A percentile compares a stretch with the other conserved stretches of the same genome.
phyloP scores from a whole-genome alignment of 2,329 filamentous ascomycete species.

The Gliomastix tumulicola region DNA sequence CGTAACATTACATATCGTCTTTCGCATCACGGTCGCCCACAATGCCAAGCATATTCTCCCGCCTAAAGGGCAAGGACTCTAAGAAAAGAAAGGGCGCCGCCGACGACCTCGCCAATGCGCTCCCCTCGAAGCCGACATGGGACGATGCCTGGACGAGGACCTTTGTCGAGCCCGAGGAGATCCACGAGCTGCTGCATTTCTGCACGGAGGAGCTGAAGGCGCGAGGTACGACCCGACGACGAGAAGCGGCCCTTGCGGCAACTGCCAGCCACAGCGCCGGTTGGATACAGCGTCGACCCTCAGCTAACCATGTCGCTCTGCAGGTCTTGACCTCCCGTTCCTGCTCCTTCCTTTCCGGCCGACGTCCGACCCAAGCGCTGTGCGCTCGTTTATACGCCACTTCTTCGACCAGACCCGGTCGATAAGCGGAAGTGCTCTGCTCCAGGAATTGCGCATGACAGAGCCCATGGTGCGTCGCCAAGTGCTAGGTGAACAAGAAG shows the following conservation, averaged over 20 bases:
- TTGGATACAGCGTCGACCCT: not conserved
- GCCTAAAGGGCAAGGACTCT: slow-evolving; percentile 69
- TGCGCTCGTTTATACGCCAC: slow-evolving; percentile 86
- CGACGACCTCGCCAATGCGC: slow-evolving; percentile 39
- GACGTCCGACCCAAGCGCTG: slow-evolving; percentile 83
- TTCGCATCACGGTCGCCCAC: no score
- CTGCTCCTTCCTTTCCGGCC: slow-evolving; percentile 91
- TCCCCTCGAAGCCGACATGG: slow-evolving; percentile 69
- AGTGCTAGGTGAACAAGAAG: no score
- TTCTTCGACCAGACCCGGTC: slow-evolving; percentile 71
- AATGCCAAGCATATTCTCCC: slow-evolving; percentile 55
- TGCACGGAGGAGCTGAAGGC: slow-evolving; percentile 91
- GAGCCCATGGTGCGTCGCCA: slow-evolving; percentile 76
- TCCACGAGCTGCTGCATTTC: slow-evolving; percentile 76
- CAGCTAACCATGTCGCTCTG: slow-evolving; percentile 11
- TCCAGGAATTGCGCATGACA: slow-evolving; percentile 83
- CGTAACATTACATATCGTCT: no score
- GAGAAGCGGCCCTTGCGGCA: no score
- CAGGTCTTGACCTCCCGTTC: slow-evolving; percentile 86
- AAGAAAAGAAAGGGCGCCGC: slow-evolving; percentile 61
- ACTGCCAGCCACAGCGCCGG: not conserved
- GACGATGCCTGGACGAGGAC: slow-evolving; percentile 82
- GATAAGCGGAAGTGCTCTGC: slow-evolving; percentile 62
- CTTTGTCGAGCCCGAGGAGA: slow-evolving; percentile 79
- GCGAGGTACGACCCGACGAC: slow-evolving; percentile 78